Conservation (phyloP, 371 early-diverging fungal genomes). For the Mitosporidium daphniae region DNA sequence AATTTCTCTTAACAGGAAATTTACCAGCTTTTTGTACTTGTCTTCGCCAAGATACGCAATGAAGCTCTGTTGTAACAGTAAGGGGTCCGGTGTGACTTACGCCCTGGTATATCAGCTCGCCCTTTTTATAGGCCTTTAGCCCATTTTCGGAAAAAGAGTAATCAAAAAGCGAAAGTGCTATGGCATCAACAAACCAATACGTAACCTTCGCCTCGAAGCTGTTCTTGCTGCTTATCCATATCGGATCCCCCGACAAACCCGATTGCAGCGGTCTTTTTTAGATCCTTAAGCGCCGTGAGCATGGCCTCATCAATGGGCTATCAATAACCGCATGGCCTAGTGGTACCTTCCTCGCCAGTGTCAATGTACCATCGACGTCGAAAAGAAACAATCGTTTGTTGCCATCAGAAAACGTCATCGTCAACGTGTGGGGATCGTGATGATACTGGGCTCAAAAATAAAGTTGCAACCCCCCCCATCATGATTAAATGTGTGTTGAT, state of each 20-base stretch:
- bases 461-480: too few species aligned
- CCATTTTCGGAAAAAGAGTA: slow-evolving; percentile 97
- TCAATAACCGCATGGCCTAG: slow-evolving; percentile 1
- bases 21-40: slow-evolving; percentile 59
- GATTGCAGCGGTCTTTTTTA: slow-evolving; percentile 55
- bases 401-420: too few species aligned
- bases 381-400: slow-evolving; percentile 31
- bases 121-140: slow-evolving; percentile 55
- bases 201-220: slow-evolving; percentile 45
- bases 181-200: too few species aligned
- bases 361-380: slow-evolving; percentile 97
- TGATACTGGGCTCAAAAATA: too few species aligned
- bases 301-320: slow-evolving; percentile 25
- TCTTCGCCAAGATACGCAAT: slow-evolving; percentile 75
- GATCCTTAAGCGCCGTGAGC: slow-evolving; percentile 24
- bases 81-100: neutral
- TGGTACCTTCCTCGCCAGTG: slow-evolving; percentile 50
- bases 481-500: too few species aligned
- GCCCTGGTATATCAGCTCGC: slow-evolving; percentile 10
- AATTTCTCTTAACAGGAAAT: slow-evolving; percentile 63
- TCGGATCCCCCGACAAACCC: slow-evolving; percentile 98
- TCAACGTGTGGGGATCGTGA: too few species aligned
- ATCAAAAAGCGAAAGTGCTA: slow-evolving; percentile 47
- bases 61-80: slow-evolving; percentile 24
- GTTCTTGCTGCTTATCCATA: slow-evolving; percentile 79